Conservation (phyloP, 176 grass and related monocot genomes). For the Thalia dealbata region DNA sequence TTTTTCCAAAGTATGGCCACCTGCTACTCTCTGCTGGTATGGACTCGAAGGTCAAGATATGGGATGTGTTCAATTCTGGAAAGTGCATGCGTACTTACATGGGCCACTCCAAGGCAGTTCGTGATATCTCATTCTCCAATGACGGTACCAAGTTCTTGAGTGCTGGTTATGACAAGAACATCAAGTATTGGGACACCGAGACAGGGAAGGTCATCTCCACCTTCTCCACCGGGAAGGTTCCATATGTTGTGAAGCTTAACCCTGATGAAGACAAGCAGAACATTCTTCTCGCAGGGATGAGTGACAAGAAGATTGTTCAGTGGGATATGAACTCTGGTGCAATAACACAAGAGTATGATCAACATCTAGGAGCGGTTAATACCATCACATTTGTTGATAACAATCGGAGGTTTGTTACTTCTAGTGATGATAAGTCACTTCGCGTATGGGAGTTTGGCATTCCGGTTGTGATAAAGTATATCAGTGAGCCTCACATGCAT, state of each 20-base stretch:
- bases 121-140: slow-evolving; percentile 91
- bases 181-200: slow-evolving; percentile 99
- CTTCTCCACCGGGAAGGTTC: slow-evolving; percentile 92
- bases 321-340: slow-evolving; percentile 95
- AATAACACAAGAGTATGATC: slow-evolving; percentile 97
- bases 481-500: slow-evolving; percentile 97
- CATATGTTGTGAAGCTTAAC: slow-evolving; percentile 92
- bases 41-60: slow-evolving; percentile 98
- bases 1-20: slow-evolving; percentile 83
- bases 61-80: slow-evolving; percentile 70
- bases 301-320: slow-evolving; percentile 98
- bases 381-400: slow-evolving; percentile 98
- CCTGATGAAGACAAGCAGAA: slow-evolving; percentile 99
- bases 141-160: slow-evolving; percentile 92
- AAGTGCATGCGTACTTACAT: slow-evolving; percentile 97
- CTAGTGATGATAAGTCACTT: slow-evolving; percentile 92
- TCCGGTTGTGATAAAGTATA: slow-evolving; percentile 98
- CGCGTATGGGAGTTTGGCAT: slow-evolving; percentile 96
- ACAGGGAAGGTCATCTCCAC: slow-evolving; percentile 92
- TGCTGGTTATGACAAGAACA: slow-evolving; percentile 89
- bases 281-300: slow-evolving; percentile 97
- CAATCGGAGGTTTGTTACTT: slow-evolving; percentile 96
- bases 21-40: slow-evolving; percentile 82
- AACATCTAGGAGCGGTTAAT: slow-evolving; percentile 88
- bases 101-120: slow-evolving; percentile 94